phyloP scores from a whole-genome alignment of 2,329 filamentous ascomycete species.

The Aspergillus thermomutatus region DNA sequence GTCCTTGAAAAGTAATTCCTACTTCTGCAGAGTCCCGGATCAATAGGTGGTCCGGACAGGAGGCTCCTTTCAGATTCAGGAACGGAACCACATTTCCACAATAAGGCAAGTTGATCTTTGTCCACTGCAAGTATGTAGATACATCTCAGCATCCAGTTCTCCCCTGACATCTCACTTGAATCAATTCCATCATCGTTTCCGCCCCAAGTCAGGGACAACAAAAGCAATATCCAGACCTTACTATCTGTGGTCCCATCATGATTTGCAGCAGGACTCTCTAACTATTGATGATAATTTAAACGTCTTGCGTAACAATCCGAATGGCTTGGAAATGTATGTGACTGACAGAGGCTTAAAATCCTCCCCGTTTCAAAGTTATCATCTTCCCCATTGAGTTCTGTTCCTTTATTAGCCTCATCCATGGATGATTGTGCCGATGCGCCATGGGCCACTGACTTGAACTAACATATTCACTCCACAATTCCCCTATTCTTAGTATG shows the following conservation, averaged over 20 bases:
- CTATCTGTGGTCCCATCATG: background rate
- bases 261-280: background rate
- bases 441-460: background rate
- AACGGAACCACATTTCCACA: background rate
- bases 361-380: background rate
- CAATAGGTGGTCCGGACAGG: background rate
- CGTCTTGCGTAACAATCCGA: background rate
- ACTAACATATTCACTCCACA: background rate
- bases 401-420: background rate
- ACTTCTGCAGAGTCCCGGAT: background rate
- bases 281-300: background rate
- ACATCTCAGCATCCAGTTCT: too few relatives aligned
- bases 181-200: too few relatives aligned
- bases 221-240: background rate
- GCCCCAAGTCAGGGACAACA: background rate
- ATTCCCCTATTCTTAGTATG: background rate
- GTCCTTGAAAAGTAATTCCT: background rate
- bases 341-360: background rate
- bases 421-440: background rate
- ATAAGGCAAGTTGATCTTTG: background rate
- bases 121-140: too few relatives aligned
- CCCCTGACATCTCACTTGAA: too few relatives aligned
- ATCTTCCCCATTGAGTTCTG: background rate
- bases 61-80: background rate
- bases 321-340: background rate